Base-by-base conservation (phyloP, 257 asterid species). In the Nicotiana sylvestris region DNA sequence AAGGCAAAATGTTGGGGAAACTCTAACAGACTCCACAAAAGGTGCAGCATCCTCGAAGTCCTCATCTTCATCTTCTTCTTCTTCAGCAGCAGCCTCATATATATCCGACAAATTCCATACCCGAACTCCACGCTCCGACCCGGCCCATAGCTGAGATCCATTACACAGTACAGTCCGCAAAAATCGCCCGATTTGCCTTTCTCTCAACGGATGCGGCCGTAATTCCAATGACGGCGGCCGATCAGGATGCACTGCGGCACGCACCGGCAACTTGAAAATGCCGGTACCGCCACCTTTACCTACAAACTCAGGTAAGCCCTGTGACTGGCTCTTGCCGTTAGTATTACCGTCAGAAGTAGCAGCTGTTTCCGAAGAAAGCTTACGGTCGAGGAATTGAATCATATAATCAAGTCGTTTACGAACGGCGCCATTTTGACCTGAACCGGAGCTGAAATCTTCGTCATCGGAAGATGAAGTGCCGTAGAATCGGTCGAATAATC, bases 131-230 rank as follows among this genome's bases (percentile, higher is more conserved):
- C 92, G 83, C 87, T 96, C 99, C 78, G 98, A 90, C 72, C 98
- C 99, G 4, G 97, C 95, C 99, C 97, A 96, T 88, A 96, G 25
- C 86, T 94, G 97, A 82, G 86, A 84, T 89, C 95, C 96, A 76
- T 87, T 92, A 68, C 91, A 88, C 49, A 84, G 81, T 58, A 96
- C 39, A 30, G 69, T 92, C 89, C 98, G 89, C 78, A 96, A 91
- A 81, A 94, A 94, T 70, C 94, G 79, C 87, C 97, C 98, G 43
- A 90, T 85, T 74, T 96, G 95, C 57, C 89, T 83, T 82, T 96
- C 99, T 81, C 97, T 86, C 85, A 91, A 85, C 6, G 97, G 98
- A 25, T 91, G 99, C 65, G 99, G 98, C 89, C 99, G 88, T 32
- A 96, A 61, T 87, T 96, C 98, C 62, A 96, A 82, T 72, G 97